These are phyloP conservation scores for Endotrypanum monterogeii DNA, from an alignment of 208 protist genomes.

Conservation along the genomic window DNA sequence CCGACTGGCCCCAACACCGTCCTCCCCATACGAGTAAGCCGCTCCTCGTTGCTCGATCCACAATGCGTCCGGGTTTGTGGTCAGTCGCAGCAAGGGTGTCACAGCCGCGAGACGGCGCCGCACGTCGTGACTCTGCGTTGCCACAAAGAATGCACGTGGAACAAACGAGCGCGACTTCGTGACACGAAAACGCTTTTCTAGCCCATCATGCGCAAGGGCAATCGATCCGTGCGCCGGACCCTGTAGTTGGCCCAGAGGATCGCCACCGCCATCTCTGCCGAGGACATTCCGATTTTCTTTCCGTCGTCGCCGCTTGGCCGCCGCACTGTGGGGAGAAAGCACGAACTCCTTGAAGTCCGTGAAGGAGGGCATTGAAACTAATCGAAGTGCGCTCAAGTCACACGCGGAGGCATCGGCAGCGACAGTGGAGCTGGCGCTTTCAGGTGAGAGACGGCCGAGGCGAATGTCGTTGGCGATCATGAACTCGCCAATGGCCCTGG, in stretches of 20 bases:
- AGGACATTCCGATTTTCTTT: background rate
- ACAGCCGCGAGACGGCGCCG: conserved; percentile 45
- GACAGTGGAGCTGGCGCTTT: background rate
- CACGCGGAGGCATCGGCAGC: conserved; percentile 4
- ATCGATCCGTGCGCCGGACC: background rate
- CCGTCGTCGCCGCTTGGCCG: conserved; percentile 14
- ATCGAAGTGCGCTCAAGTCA: background rate
- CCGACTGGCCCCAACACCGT: background rate
- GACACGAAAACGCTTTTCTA: background rate
- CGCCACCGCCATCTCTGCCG: background rate
- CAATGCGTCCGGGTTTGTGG: conserved; percentile 52
- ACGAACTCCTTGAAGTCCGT: background rate
- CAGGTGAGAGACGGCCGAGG: conserved; percentile 4
- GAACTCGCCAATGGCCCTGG: conserved; percentile 6
- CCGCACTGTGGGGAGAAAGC: background rate
- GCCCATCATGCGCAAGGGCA: background rate
- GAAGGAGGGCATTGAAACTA: conserved; percentile 7
- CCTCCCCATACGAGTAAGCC: conserved; percentile 42
- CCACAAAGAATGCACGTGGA: conserved; percentile 51
- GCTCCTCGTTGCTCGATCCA: conserved; percentile 77
- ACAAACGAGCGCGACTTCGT: conserved; percentile 8
- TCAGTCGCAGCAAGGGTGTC: conserved; percentile 66
- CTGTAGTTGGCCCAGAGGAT: background rate
- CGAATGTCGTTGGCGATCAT: conserved; percentile 9
- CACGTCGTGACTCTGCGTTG: conserved; percentile 82